phyloP scores from a whole-genome alignment of 1,284 basidiomycete genomes.

The Retiboletus flavoniger region DNA sequence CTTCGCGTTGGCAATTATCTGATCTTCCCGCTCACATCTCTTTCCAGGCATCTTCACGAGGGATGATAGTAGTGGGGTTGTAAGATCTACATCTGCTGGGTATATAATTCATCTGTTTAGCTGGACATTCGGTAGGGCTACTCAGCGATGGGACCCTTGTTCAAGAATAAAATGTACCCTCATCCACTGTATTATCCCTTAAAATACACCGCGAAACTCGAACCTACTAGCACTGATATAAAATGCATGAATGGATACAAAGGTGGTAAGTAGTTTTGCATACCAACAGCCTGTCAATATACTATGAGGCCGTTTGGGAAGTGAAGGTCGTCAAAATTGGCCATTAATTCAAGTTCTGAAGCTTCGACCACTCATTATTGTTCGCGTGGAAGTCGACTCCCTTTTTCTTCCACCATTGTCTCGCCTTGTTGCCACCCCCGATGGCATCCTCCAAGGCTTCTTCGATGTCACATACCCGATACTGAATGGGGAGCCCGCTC shows the following conservation, averaged over 20 bases:
- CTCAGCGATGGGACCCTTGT: neutral
- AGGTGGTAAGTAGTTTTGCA: constrained; percentile 1
- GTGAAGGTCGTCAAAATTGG: neutral
- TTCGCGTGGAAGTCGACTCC: constrained; percentile 78
- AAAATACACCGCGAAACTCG: constrained; percentile 10
- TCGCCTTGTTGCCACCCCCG: constrained; percentile 65
- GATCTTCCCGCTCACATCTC: neutral
- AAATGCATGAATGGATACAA: constrained; percentile 3
- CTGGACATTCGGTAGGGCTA: neutral
- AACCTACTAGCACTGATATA: neutral
- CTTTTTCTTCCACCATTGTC: constrained; percentile 75
- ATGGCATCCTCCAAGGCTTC: constrained; percentile 83
- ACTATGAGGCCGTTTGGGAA: neutral
- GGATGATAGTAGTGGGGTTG: constrained; percentile 13
- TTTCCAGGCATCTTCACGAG: constrained; percentile 35
- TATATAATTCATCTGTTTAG: neutral
- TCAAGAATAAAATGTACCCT: constrained; percentile 10
- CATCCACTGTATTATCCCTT: constrained; percentile 12
- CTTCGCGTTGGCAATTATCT: neutral
- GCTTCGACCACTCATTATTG: constrained; percentile 80
- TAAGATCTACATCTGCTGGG: constrained; percentile 4
- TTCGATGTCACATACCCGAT: constrained; percentile 82
- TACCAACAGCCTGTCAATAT: neutral
- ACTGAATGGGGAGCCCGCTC: constrained; percentile 71
- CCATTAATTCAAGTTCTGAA: constrained; percentile 65